Evolutionary conservation across 139 green algal species (phyloP).

Genomic region (Haematococcus sp.): DNA sequence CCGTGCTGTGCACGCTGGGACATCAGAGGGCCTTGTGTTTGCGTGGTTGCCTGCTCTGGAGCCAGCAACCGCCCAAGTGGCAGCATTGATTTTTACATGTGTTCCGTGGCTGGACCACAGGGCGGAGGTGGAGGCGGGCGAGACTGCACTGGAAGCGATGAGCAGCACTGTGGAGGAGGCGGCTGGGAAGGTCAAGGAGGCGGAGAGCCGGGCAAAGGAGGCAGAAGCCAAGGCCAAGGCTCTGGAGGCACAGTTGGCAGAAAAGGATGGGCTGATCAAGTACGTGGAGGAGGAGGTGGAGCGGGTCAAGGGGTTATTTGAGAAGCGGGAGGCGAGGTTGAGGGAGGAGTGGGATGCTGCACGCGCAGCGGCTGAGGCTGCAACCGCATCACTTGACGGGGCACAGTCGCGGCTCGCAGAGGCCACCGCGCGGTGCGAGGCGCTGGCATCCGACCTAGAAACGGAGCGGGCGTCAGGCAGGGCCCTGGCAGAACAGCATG

Average conservation of each 20-base stretch:
- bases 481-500: constrained; percentile 14
- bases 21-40: no score
- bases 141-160: constrained; percentile 28
- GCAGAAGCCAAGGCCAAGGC: constrained; percentile 15
- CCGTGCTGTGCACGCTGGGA: no score
- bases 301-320: constrained; percentile 57
- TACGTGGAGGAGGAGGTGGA: constrained; percentile 67
- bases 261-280: constrained; percentile 58
- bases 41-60: no score
- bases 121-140: constrained; percentile 35
- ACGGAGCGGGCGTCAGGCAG: not conserved
- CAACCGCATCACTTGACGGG: not conserved
- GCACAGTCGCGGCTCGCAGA: constrained; percentile 21
- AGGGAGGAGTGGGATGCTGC: constrained; percentile 48
- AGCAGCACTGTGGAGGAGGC: constrained; percentile 1
- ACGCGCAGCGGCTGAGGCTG: not conserved
- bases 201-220: constrained; percentile 16
- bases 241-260: constrained; percentile 24
- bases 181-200: constrained; percentile 19
- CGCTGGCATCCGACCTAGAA: not conserved
- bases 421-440: not conserved
- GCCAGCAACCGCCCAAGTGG: no score
- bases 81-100: no score
- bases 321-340: constrained; percentile 45
- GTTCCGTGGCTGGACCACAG: no score